These are phyloP conservation scores for Hypoxylon lienhwacheense DNA, from an alignment of 495 filamentous ascomycete genomes.

Conservation along the genomic window DNA sequence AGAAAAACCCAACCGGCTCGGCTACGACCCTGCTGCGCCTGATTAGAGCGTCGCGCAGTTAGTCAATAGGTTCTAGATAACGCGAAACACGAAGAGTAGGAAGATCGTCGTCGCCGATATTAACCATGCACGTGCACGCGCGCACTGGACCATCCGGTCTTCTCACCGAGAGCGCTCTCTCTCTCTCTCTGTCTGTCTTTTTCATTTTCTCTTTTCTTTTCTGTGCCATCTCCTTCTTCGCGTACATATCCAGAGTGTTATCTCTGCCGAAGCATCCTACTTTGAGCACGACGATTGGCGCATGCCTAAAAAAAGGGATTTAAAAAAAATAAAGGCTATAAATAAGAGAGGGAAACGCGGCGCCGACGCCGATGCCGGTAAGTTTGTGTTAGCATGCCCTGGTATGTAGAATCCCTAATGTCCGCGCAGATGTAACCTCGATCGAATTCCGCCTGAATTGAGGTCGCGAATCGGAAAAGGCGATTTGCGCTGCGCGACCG, in stretches of 20 bases:
- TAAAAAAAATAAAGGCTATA: conserved; percentile 1
- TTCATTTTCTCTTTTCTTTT: too few relatives aligned
- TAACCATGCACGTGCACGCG: background rate
- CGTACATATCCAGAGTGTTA: background rate
- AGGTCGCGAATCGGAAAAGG: conserved; percentile 13
- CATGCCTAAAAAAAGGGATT: background rate
- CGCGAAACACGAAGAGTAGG: conserved; percentile 3
- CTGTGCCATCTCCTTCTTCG: too few relatives aligned
- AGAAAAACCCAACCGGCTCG: conserved; percentile 6
- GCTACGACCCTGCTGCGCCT: conserved; percentile 8
- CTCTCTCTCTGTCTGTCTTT: too few relatives aligned
- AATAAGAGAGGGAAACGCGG: conserved; percentile 8
- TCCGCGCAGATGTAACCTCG: conserved; percentile 18
- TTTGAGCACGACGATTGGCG: conserved; percentile 2
- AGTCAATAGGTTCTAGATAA: conserved; percentile 30
- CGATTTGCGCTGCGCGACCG: conserved; percentile 18
- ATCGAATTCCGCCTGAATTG: conserved; percentile 31
- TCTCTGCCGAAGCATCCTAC: background rate
- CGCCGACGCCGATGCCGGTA: conserved; percentile 36
- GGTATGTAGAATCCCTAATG: conserved; percentile 2
- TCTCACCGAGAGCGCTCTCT: background rate
- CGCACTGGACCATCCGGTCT: background rate
- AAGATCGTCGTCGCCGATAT: conserved; percentile 14
- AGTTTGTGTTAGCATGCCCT: conserved; percentile 7
- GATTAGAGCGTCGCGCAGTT: conserved; percentile 2